phyloP scores from a whole-genome alignment of 352 stramenopile species.

The Phytophthora brassicae region DNA sequence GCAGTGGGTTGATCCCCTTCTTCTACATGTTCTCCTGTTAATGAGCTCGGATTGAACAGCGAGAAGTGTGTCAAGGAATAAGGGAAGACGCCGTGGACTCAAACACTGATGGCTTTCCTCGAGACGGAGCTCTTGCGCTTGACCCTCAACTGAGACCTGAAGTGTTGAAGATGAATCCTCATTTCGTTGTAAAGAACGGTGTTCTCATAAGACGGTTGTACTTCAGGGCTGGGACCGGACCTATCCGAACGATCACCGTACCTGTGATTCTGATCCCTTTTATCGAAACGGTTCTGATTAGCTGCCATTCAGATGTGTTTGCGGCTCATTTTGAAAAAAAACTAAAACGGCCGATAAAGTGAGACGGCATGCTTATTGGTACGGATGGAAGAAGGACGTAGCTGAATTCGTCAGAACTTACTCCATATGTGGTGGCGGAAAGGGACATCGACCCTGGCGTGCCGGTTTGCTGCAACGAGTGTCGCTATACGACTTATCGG shows the following conservation, averaged over 20 bases:
- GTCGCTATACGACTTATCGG: not conserved
- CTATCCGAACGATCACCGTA: not conserved
- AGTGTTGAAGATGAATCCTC: not conserved
- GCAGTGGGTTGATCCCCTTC: no score
- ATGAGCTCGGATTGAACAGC: no score
- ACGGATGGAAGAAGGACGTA: not conserved
- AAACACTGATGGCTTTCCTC: no score
- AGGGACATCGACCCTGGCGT: not conserved
- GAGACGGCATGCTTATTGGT: not conserved
- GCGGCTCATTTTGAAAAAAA: not conserved
- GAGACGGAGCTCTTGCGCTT: not conserved
- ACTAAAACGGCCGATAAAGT: constrained; percentile 4
- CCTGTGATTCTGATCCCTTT: constrained; percentile 1
- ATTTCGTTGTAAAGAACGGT: not conserved
- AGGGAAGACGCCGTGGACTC: no score
- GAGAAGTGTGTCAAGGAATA: no score
- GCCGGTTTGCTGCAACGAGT: constrained; percentile 3
- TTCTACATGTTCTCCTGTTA: no score
- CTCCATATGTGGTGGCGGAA: not conserved
- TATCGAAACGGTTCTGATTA: constrained; percentile 12
- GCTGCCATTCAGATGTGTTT: constrained; percentile 8
- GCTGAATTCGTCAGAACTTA: not conserved
- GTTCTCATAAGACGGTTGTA: constrained; percentile 2
- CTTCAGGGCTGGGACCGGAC: not conserved
- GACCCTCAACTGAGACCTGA: not conserved